These are phyloP conservation scores for Geosmithia flava DNA, from an alignment of 2,329 filamentous ascomycete species.

Conservation along the genomic window DNA sequence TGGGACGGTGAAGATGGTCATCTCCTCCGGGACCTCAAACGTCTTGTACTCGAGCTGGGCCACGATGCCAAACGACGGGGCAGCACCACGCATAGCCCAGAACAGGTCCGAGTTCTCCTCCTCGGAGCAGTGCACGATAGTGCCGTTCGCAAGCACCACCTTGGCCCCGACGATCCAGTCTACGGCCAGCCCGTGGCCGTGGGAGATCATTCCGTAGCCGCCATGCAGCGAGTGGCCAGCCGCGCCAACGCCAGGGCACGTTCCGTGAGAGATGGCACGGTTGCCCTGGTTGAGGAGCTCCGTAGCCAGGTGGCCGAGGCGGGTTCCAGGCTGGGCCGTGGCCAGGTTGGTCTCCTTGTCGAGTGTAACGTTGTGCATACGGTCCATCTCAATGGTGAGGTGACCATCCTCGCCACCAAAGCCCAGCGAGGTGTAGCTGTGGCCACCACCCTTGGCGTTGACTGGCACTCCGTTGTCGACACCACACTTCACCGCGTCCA, in stretches of 20 bases:
- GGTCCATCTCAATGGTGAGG: slow-evolving; percentile 40
- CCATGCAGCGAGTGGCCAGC: slow-evolving; percentile 45
- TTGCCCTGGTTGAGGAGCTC: slow-evolving; percentile 30
- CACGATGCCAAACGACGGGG: slow-evolving; percentile 28
- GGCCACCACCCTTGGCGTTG: slow-evolving; percentile 41
- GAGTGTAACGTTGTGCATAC: slow-evolving; percentile 36
- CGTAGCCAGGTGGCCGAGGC: slow-evolving; percentile 42
- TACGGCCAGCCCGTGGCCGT: slow-evolving; percentile 35
- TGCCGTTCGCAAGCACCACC: slow-evolving; percentile 25
- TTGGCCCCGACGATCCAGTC: slow-evolving; percentile 25
- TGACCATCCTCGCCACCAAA: slow-evolving; percentile 28
- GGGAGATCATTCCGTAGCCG: slow-evolving; percentile 44
- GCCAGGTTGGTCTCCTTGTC: slow-evolving; percentile 30
- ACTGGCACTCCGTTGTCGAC: slow-evolving; percentile 30
- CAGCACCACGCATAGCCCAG: slow-evolving; percentile 27
- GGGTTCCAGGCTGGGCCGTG: slow-evolving; percentile 34
- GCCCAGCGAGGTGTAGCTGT: slow-evolving; percentile 35
- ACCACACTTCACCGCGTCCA: slow-evolving; percentile 18
- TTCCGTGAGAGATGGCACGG: slow-evolving; percentile 48
- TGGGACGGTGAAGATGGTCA: background rate
- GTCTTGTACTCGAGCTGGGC: slow-evolving; percentile 26
- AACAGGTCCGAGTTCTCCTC: slow-evolving; percentile 28
- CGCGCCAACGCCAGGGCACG: slow-evolving; percentile 50
- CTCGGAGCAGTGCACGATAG: slow-evolving; percentile 23
- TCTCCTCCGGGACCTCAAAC: slow-evolving; percentile 9